Conservation (phyloP, 1,284 basidiomycete genomes). For the Rhodotorula sp. region DNA sequence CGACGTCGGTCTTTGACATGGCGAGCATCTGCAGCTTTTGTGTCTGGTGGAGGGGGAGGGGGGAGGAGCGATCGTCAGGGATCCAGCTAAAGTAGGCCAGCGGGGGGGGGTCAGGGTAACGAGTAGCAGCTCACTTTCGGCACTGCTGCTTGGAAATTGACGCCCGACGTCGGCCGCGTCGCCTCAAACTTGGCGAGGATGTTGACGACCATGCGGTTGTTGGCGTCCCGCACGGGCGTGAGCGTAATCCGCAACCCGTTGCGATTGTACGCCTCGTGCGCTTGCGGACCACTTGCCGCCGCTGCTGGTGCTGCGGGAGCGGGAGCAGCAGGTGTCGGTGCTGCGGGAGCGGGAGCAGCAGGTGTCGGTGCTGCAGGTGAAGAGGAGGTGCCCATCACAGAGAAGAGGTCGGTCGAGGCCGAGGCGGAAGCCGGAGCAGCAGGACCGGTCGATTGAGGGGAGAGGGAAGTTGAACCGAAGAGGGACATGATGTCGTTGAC, state of each 20-base stretch:
- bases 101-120: not conserved
- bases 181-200: constrained; percentile 83
- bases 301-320: constrained; percentile 53
- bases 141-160: constrained; percentile 97
- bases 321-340: constrained; percentile 49
- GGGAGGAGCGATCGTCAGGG: not conserved
- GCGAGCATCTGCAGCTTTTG: constrained; percentile 98
- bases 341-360: constrained; percentile 44
- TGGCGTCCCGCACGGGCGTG: constrained; percentile 74
- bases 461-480: constrained; percentile 58
- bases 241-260: constrained; percentile 85
- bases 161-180: constrained; percentile 56
- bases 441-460: constrained; percentile 25
- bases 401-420: constrained; percentile 45
- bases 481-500: constrained; percentile 90
- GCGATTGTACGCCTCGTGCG: constrained; percentile 82
- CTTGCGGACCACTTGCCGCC: constrained; percentile 52
- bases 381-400: constrained; percentile 39
- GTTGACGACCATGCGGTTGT: constrained; percentile 81
- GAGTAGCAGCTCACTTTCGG: constrained; percentile 62
- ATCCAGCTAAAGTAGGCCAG: not conserved
- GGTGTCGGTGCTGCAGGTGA: constrained; percentile 38
- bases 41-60: constrained; percentile 61
- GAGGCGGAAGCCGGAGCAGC: constrained; percentile 22
- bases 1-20: constrained; percentile 81